Percentiles rank a stretch among this genome's conserved stretches.
phyloP scores from a whole-genome alignment of 441 rosid species.

The Raphanus hybrid region DNA sequence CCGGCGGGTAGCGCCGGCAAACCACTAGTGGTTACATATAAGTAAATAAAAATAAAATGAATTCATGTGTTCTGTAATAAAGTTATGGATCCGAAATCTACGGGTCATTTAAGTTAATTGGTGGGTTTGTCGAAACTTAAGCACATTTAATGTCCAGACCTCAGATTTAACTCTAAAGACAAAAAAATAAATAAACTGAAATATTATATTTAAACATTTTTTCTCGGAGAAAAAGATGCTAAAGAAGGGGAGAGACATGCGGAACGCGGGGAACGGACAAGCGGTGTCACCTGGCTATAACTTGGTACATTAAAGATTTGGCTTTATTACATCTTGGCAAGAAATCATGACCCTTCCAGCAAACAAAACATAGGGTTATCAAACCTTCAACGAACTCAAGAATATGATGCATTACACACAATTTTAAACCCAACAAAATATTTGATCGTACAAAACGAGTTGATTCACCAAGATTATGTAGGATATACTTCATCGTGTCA shows the following conservation, averaged over 20 bases:
- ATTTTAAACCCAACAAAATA: conserved; percentile 21
- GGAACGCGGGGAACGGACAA: conserved; percentile 33
- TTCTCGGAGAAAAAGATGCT: conserved; percentile 24
- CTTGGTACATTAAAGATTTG: conserved; percentile 26
- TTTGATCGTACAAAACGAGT: conserved; percentile 33
- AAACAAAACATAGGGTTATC: background rate
- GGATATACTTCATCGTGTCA: conserved; percentile 15
- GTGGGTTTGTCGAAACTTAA: conserved; percentile 29
- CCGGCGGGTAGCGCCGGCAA: too few relatives aligned
- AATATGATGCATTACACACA: conserved; percentile 20
- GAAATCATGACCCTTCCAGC: conserved; percentile 13
- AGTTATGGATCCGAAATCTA: conserved; percentile 37
- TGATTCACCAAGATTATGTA: conserved; percentile 37
- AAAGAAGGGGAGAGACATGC: conserved; percentile 31
- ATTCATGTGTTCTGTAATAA: background rate
- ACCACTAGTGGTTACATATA: background rate
- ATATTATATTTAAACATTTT: background rate
- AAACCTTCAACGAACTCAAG: background rate
- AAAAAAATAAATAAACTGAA: background rate
- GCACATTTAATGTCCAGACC: conserved; percentile 31
- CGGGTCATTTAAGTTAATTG: conserved; percentile 32
- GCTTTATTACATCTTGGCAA: conserved; percentile 19
- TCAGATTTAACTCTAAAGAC: conserved; percentile 3
- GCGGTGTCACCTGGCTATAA: conserved; percentile 26
- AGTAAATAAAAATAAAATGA: background rate